Conservation (phyloP, 331 rosid species). For the Spiraea crenata region DNA sequence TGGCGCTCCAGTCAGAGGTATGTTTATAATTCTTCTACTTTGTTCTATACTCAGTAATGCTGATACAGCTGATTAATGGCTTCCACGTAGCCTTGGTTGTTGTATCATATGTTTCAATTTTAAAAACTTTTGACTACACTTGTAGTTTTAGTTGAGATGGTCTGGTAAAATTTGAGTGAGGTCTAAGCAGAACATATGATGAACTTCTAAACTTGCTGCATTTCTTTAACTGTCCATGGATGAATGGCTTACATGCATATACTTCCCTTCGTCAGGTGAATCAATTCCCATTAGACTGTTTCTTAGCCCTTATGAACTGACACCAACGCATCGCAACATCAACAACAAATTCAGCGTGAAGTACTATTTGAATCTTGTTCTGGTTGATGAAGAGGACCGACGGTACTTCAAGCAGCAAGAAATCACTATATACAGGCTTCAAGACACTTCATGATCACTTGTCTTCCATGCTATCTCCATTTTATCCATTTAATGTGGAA, state of each 20-base stretch:
- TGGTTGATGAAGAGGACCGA: slow-evolving; percentile 91
- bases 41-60: not conserved
- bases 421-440: slow-evolving; percentile 83
- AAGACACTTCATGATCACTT: slow-evolving; percentile 55
- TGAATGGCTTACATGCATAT: slow-evolving; percentile 14
- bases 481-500: slow-evolving; percentile 18
- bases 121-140: not conserved
- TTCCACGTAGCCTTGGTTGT: not conserved
- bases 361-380: slow-evolving; percentile 87
- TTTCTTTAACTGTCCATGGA: not conserved
- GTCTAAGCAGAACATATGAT: not conserved
- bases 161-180: not conserved
- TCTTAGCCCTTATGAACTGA: slow-evolving; percentile 90
- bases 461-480: slow-evolving; percentile 19
- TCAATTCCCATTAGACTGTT: slow-evolving; percentile 89
- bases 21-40: slow-evolving; percentile 15
- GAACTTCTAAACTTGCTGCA: not conserved
- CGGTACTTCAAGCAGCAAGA: slow-evolving; percentile 98
- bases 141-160: not conserved
- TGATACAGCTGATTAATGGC: not conserved
- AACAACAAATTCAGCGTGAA: slow-evolving; percentile 95
- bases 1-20: slow-evolving; percentile 98
- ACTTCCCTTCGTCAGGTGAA: slow-evolving; percentile 56
- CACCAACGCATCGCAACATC: slow-evolving; percentile 84
- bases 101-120: not conserved